Conservation (phyloP, 352 stramenopile genomes). For the Phytophthora pinifolia region DNA sequence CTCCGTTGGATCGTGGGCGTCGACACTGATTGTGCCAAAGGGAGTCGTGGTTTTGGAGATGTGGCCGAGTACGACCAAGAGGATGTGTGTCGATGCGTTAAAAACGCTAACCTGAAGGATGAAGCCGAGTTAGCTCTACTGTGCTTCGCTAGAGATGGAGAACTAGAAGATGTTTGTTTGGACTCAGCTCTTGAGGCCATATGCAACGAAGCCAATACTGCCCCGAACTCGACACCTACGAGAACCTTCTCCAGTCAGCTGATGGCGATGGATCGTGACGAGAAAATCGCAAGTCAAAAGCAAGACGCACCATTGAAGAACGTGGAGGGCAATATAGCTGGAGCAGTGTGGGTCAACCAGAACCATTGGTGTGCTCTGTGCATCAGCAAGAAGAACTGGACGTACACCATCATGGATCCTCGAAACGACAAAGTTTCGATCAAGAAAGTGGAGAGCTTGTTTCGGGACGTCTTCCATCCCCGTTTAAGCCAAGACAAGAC, state of each 20-base stretch:
- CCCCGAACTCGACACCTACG: too few species aligned
- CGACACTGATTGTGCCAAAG: too few species aligned
- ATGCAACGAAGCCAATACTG: too few species aligned
- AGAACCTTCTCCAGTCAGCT: neutral
- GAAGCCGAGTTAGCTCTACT: too few species aligned
- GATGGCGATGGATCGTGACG: neutral
- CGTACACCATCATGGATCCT: neutral
- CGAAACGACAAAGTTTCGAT: neutral
- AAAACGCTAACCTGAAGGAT: too few species aligned
- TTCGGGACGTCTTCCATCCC: neutral
- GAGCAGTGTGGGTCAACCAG: neutral
- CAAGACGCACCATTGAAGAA: neutral
- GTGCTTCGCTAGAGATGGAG: too few species aligned
- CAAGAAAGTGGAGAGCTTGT: neutral
- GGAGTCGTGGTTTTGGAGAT: too few species aligned
- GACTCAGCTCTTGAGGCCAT: too few species aligned
- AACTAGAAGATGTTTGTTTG: too few species aligned
- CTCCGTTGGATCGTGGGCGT: too few species aligned
- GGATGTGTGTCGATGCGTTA: too few species aligned
- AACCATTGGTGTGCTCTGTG: constrained; percentile 9
- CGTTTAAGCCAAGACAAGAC: neutral
- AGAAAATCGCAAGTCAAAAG: neutral
- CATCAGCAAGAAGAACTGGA: neutral
- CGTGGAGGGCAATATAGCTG: neutral
- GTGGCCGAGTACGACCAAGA: too few species aligned